phyloP scores from a whole-genome alignment of 129 eudicot species.

The Rutidosis leptorrhynchoides region DNA sequence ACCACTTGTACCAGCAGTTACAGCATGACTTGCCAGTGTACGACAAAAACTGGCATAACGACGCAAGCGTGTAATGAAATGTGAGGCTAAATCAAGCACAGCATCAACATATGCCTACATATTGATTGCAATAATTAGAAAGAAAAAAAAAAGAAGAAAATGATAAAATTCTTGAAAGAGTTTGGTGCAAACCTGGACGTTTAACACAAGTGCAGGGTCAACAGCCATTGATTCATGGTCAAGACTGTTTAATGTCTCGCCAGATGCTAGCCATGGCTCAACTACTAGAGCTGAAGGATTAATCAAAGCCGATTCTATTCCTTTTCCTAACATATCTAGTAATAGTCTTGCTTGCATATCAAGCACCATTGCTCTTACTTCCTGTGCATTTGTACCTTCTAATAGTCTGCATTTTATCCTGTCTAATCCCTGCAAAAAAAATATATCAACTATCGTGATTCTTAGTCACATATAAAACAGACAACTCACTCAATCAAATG shows the following conservation, averaged over 20 bases:
- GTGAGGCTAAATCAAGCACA: conserved; percentile 92
- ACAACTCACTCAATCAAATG: neutral
- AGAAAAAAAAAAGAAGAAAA: neutral
- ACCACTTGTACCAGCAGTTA: conserved; percentile 80
- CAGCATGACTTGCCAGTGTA: conserved; percentile 96
- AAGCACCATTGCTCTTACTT: conserved; percentile 98
- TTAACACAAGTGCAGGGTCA: conserved; percentile 80
- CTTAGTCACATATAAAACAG: neutral
- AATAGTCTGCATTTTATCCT: conserved; percentile 92
- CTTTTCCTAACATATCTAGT: conserved; percentile 96
- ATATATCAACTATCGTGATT: conserved; percentile 18
- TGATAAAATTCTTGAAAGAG: neutral
- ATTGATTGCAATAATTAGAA: neutral
- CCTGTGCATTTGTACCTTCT: conserved; percentile 97
- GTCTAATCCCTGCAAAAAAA: conserved; percentile 77
- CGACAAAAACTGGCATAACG: conserved; percentile 99
- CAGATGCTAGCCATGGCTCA: conserved; percentile 93
- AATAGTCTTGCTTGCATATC: conserved; percentile 98
- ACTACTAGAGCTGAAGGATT: conserved; percentile 87
- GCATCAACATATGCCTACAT: conserved; percentile 99
- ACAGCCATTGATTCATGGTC: conserved; percentile 94
- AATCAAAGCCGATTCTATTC: conserved; percentile 88
- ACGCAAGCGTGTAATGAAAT: conserved; percentile 89
- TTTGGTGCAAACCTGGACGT: conserved; percentile 62
- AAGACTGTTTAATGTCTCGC: conserved; percentile 68